Base-by-base conservation (phyloP, 2,329 filamentous ascomycete genomes). In the Cercospora sp. region DNA sequence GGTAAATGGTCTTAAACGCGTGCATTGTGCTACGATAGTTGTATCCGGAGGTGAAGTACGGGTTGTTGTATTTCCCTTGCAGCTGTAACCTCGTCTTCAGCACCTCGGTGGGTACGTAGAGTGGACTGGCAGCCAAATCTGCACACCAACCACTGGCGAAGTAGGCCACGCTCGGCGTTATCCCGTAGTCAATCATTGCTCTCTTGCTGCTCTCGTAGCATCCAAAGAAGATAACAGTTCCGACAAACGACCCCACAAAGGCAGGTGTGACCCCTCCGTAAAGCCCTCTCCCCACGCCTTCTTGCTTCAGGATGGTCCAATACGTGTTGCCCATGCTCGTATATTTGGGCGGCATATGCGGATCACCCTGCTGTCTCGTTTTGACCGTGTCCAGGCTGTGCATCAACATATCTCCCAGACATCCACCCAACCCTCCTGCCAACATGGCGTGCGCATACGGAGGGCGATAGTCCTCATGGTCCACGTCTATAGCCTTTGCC, bases 341-440 rank as follows among this genome's bases (percentile, higher is more conserved):
- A 81, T 99, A 99, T 81, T 92, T 96, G 1, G 95, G 91, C 23
- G 95, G 95, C 69, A 97, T 87, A 78, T 95, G 91, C 55, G 94
- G 94, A 77, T 98, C 95, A 76, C 94, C 95, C 81, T 99, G 95
- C 80, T 99, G 96, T 74, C 95, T 88, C 58, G 95, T 99, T 83
- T 99, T 99, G 75, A 99, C 95, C 0, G 95, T 99, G 80, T 99
- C 95, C 77, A 99, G 87, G 57, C 94, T 98, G 83, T 99, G 95
- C 95, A 99, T 99, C 73, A 99, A 84, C 87, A 99, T 91, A 80
- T 99, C 95, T 67, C 96, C 95, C 65, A 91, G 96, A 16, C 92
- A 94, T 63, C 95, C 95, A 77, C 96, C 95, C 63, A 96, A 84
- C 68, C 94, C 95, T 77, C 95, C 95, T 36, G 95, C 95, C 76